A percentile compares a stretch with the other conserved stretches of the same genome.
Conservation (phyloP, 2,329 filamentous ascomycete genomes). For the Sporothrix schenckii region DNA sequence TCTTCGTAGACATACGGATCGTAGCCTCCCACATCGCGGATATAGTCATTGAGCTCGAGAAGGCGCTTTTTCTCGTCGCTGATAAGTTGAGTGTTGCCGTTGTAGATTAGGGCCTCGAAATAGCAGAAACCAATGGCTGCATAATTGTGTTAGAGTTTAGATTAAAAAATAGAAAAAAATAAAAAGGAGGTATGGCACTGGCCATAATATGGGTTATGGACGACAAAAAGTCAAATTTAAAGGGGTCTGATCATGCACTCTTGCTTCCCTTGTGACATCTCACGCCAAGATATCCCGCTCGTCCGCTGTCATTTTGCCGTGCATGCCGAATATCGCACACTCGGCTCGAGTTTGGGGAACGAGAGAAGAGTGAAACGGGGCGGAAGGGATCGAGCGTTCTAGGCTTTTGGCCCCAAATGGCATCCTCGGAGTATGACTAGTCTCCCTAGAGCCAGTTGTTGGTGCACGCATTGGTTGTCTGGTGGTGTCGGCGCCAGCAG, state of each 20-base stretch:
- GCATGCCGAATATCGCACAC: background rate
- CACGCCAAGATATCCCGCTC: background rate
- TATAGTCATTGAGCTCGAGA: slow-evolving; percentile 68
- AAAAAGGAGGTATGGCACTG: background rate
- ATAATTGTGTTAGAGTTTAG: slow-evolving; percentile 7
- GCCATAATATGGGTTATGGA: background rate
- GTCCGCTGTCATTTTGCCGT: background rate
- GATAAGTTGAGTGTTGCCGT: slow-evolving; percentile 66
- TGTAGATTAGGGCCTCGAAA: slow-evolving; percentile 79
- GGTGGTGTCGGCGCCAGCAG: background rate
- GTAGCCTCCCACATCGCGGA: slow-evolving; percentile 73
- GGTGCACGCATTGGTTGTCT: background rate
- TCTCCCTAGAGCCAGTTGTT: background rate
- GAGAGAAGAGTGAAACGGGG: background rate
- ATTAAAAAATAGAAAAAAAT: background rate
- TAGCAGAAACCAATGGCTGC: slow-evolving; percentile 90
- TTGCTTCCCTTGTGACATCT: background rate
- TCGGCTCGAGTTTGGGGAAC: background rate
- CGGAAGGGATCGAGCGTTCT: background rate
- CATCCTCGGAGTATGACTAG: background rate
- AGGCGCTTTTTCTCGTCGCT: slow-evolving; percentile 73
- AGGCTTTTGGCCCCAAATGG: background rate
- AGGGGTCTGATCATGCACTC: background rate
- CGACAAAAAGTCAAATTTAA: background rate
- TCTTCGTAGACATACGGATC: slow-evolving; percentile 74